Conservation (phyloP, 2,329 filamentous ascomycete genomes). For the Beauveria varroae region DNA sequence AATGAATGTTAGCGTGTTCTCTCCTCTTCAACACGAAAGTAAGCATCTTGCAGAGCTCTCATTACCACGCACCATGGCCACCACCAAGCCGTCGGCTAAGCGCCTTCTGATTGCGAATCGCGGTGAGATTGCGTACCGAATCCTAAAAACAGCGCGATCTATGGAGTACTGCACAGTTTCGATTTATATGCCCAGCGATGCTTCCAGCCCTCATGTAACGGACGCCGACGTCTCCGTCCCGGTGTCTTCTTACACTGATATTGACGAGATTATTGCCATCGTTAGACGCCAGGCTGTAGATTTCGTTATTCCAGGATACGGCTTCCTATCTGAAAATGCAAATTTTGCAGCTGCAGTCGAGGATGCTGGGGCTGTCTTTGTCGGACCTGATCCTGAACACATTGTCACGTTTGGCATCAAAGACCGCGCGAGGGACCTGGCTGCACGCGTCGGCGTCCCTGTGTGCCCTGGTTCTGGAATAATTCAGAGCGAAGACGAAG, state of each 20-base stretch:
- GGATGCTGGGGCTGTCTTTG: constrained; percentile 47
- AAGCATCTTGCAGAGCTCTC: not conserved
- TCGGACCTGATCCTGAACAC: constrained; percentile 45
- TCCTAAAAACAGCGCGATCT: constrained; percentile 36
- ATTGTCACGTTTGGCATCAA: constrained; percentile 54
- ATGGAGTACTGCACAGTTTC: constrained; percentile 43
- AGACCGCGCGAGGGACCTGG: constrained; percentile 47
- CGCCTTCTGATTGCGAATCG: constrained; percentile 51
- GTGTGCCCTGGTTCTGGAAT: constrained; percentile 27
- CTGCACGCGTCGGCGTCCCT: constrained; percentile 36
- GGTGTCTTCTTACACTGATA: constrained; percentile 10
- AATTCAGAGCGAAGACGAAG: not conserved
- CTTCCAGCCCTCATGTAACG: constrained; percentile 44
- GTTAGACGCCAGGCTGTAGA: constrained; percentile 37
- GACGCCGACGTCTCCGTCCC: constrained; percentile 45
- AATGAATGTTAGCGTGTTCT: not conserved
- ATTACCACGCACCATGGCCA: not conserved
- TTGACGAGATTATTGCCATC: constrained; percentile 21
- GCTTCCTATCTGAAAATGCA: constrained; percentile 55
- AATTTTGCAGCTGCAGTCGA: constrained; percentile 47
- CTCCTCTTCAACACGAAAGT: too few relatives aligned
- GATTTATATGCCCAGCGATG: constrained; percentile 51
- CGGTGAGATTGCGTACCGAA: constrained; percentile 49
- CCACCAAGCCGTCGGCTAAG: constrained; percentile 15
- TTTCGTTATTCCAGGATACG: constrained; percentile 58